Conservation (phyloP, 148 eudicot species). For the Arctostaphylos glauca region DNA sequence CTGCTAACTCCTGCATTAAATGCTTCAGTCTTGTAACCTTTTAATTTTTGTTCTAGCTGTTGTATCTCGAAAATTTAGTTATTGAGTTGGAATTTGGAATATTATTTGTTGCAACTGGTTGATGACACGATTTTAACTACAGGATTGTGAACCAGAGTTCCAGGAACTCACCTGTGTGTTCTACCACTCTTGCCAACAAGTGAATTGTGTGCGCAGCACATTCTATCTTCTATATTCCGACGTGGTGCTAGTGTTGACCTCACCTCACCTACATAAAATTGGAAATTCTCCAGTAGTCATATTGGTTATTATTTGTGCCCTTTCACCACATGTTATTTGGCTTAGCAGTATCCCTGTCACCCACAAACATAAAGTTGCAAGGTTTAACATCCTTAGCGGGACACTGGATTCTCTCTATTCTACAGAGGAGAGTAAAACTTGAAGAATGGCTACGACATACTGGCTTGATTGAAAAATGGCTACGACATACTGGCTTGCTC, state of each 20-base stretch:
- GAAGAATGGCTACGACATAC: background rate
- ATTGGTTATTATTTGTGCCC: background rate
- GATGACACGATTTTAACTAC: background rate
- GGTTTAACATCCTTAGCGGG: background rate
- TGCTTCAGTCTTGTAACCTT: background rate
- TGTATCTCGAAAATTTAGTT: background rate
- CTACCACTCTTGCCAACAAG: background rate
- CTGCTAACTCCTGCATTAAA: background rate
- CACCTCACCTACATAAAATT: background rate
- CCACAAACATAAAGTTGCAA: background rate
- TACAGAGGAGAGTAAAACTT: background rate
- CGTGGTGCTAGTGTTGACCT: too few species aligned
- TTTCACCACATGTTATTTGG: background rate
- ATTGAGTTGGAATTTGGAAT: background rate
- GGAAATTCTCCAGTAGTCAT: background rate
- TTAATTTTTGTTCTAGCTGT: conserved; percentile 8
- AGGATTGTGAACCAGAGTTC: background rate
- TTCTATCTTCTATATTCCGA: background rate
- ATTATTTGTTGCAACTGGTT: background rate
- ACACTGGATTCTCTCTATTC: background rate
- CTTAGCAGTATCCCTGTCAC: background rate
- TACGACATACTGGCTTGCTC: background rate
- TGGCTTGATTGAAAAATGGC: background rate
- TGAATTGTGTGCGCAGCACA: background rate
- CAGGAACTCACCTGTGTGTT: background rate